Base-by-base conservation (phyloP, 2,329 filamentous ascomycete species). In the Teratosphaeria gauchensis region DNA sequence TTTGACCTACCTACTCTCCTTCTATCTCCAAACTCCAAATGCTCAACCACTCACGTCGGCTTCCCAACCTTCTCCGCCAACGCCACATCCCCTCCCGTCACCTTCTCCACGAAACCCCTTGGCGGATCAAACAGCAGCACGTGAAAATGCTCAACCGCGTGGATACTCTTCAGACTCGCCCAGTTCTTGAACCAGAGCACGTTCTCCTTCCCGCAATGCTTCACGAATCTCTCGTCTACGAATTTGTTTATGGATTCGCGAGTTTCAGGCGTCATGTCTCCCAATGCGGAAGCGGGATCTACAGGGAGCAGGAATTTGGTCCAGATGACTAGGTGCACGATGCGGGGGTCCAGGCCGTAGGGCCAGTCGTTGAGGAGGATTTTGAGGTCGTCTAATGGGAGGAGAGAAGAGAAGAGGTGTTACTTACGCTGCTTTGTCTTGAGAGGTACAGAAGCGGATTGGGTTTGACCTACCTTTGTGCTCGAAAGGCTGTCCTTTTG, bases 151-250 rank as follows among this genome's bases (percentile, higher is more conserved):
- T 96, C 92, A 11, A 97, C 84, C 0, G 88, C 84, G 66, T 90
- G 84, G 31, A 97, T 84, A 28, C 88, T 94, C 77, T 96, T 96
- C 64, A 96, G 76, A 16, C 82, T 83, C 57, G 79, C 82, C 90
- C 91, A 96, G 69, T 97, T 97, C 77, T 89, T 95, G 76, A 96
- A 96, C 90, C 91, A 97, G 61, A 91, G 71, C 52, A 88, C 83
- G 61, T 80, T 74, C 28, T 78, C 77, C 28, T 79, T 74, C 33
- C 60, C 64, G 56, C 62, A 64, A 48, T 72, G 73, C 3, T 72
- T 72, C 16, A 81, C 77, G 70, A 96, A 96, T 0, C 77, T 87
- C 69, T 73, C 77, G 31, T 80, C 72, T 51, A 96, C 87, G 70
- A 84, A 96, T 4, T 74, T 77, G 51, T 92, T 83, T 61, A 96